Percentiles rank a stretch among this genome's conserved stretches.
Evolutionary conservation across 2,329 filamentous ascomycete species (phyloP).

Genomic region (Fusarium sp.): DNA sequence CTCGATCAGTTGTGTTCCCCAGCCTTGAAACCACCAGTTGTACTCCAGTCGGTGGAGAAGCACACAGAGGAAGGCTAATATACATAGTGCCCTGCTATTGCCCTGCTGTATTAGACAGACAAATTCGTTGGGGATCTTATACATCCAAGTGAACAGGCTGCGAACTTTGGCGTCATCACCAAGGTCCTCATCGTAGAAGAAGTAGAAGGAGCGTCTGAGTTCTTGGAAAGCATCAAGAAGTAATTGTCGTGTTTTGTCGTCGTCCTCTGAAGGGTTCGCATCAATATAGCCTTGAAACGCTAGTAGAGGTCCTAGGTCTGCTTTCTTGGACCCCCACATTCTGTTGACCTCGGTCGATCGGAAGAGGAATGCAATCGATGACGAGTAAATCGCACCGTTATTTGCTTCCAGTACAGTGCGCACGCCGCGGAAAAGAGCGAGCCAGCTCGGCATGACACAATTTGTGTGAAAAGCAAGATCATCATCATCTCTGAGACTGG

Average conservation of each 20-base stretch:
- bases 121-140: not conserved
- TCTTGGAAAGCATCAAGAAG: not conserved
- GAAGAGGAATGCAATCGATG: not conserved
- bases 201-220: not conserved
- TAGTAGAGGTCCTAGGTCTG: not conserved
- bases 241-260: not conserved
- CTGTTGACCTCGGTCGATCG: not conserved
- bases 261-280: not conserved
- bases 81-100: not conserved
- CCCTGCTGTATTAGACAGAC: not conserved
- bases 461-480: not conserved
- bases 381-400: not conserved
- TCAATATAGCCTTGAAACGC: not conserved
- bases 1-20: not conserved
- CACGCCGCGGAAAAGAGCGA: conserved; percentile 1
- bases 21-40: conserved; percentile 6
- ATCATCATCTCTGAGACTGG: not conserved
- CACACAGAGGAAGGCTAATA: conserved; percentile 1
- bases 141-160: conserved; percentile 1
- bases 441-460: not conserved
- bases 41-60: conserved; percentile 2
- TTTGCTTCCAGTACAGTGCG: not conserved
- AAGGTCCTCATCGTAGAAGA: not conserved
- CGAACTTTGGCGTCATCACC: not conserved
- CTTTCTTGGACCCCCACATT: not conserved